Percentiles rank a stretch among this genome's conserved stretches.
These are phyloP conservation scores for Nepenthes mirabilis DNA, from an alignment of 148 eudicot species.

Conservation along the genomic window DNA sequence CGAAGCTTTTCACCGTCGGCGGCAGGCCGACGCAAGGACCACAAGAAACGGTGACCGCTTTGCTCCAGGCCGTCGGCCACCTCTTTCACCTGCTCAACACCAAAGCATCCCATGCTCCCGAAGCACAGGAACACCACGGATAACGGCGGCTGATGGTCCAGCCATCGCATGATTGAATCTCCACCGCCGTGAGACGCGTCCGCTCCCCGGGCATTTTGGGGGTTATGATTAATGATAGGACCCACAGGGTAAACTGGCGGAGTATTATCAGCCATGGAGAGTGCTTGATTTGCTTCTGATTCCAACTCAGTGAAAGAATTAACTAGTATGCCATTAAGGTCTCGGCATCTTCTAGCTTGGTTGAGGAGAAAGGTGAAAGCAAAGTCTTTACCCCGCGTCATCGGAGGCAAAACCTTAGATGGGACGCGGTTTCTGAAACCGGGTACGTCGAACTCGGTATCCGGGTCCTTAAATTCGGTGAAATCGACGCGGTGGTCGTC, in stretches of 20 bases:
- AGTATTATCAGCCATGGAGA: neutral
- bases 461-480: neutral
- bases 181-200: neutral
- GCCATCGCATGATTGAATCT: conserved; percentile 2
- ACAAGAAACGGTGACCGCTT: no score
- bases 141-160: neutral
- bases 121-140: conserved; percentile 12
- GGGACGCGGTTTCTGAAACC: neutral
- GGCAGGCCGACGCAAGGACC: neutral
- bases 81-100: conserved; percentile 6
- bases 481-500: neutral
- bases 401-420: neutral
- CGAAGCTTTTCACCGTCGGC: neutral
- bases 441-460: neutral
- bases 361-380: neutral
- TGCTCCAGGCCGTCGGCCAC: neutral
- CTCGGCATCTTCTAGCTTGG: neutral
- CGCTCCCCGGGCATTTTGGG: neutral
- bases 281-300: neutral
- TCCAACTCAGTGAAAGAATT: neutral
- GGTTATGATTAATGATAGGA: neutral
- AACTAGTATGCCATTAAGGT: neutral
- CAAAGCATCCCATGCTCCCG: conserved; percentile 9
- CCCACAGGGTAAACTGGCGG: neutral
- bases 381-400: neutral